Evolutionary conservation across 1,284 basidiomycete species (phyloP).

Genomic region (Ceraceosorus bombacis): DNA sequence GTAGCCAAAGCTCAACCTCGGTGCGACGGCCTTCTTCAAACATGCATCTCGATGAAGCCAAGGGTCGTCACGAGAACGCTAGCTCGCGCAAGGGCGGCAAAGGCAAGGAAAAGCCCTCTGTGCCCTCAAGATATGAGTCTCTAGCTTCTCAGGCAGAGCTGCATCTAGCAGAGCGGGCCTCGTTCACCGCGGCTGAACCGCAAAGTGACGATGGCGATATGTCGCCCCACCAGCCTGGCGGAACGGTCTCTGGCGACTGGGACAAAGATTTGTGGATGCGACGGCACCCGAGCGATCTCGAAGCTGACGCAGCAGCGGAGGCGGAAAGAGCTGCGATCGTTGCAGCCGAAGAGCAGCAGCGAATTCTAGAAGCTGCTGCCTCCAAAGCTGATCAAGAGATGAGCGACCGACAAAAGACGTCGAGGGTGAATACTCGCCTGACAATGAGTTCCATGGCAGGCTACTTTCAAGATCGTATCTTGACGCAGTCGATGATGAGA

Average conservation of each 20-base stretch:
- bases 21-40: not conserved
- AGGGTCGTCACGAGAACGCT: no score
- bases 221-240: conserved; percentile 11
- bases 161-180: conserved; percentile 35
- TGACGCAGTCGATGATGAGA: conserved; percentile 59
- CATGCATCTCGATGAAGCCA: no score
- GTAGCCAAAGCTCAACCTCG: not conserved
- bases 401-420: conserved; percentile 20
- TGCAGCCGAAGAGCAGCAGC: conserved; percentile 22
- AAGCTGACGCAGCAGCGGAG: not conserved
- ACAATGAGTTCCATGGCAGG: conserved; percentile 94
- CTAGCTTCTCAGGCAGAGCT: conserved; percentile 34
- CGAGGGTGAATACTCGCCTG: conserved; percentile 65
- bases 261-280: conserved; percentile 16
- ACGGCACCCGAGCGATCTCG: not conserved
- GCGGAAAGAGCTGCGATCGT: conserved; percentile 13
- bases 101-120: no score
- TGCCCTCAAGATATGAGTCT: conserved; percentile 21
- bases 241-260: conserved; percentile 17
- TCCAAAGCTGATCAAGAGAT: conserved; percentile 19
- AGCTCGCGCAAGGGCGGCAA: no score
- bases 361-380: conserved; percentile 19
- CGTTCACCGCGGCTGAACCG: conserved; percentile 35
- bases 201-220: conserved; percentile 14
- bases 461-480: conserved; percentile 41